Percentiles rank a stretch among this genome's conserved stretches.
Conservation (phyloP, 139 green algal genomes). For the Asterochloris sp. region DNA sequence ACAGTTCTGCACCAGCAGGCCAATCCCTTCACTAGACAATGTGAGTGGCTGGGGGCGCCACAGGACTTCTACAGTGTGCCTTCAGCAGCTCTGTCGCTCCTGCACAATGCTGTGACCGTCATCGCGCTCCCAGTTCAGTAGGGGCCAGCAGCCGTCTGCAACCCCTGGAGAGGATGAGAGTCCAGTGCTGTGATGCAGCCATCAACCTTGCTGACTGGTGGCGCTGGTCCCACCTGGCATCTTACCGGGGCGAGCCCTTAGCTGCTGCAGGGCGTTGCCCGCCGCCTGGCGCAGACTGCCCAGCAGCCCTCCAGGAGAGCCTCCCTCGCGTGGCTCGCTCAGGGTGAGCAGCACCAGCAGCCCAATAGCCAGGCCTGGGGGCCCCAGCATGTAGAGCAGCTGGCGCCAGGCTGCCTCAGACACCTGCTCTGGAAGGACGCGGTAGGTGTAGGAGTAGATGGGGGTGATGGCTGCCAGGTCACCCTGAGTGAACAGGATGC, state of each 20-base stretch:
- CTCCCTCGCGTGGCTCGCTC: constrained; percentile 42
- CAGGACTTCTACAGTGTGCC: no score
- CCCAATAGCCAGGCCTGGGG: constrained; percentile 61
- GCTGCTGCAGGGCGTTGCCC: no score
- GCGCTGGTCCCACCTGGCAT: no score
- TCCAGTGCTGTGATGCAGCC: no score
- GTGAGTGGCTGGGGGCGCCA: no score
- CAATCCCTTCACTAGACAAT: no score
- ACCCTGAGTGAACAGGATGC: constrained; percentile 69
- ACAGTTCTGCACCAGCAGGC: no score
- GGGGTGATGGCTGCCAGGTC: constrained; percentile 80
- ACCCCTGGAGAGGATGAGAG: background rate
- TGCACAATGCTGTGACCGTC: no score
- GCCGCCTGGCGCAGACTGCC: background rate
- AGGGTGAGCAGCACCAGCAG: constrained; percentile 54
- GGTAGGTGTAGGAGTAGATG: constrained; percentile 76
- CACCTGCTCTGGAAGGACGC: constrained; percentile 31
- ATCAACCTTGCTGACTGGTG: no score
- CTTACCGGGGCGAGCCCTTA: no score
- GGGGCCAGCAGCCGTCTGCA: background rate
- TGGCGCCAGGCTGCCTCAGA: constrained; percentile 48
- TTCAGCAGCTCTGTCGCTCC: no score
- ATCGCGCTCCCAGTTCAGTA: no score
- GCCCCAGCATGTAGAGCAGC: constrained; percentile 61
- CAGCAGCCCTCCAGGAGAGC: background rate